phyloP scores from a whole-genome alignment of 2,329 filamentous ascomycete genomes.

The Aspergillus sp. region DNA sequence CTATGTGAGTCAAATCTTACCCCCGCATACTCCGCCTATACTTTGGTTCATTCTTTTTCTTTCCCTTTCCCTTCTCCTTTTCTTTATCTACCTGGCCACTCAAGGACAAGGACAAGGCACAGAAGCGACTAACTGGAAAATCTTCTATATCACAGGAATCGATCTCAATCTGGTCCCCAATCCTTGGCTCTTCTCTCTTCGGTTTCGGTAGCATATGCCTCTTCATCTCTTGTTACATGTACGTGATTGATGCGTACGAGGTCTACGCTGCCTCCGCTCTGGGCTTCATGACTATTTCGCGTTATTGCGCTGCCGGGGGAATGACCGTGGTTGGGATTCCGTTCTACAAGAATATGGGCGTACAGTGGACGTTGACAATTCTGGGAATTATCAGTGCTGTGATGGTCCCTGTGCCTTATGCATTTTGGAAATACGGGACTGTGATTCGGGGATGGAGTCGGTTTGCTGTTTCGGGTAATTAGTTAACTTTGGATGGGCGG shows the following conservation, averaged over 20 bases:
- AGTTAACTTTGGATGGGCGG: no score
- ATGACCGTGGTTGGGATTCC: conserved; percentile 39
- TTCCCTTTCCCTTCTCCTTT: not conserved
- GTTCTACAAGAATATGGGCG: conserved; percentile 44
- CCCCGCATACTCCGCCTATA: no score
- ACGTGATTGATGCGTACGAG: conserved; percentile 60
- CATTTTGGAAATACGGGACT: conserved; percentile 24
- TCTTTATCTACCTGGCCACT: no score
- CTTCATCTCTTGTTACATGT: conserved; percentile 55
- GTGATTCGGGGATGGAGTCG: conserved; percentile 21
- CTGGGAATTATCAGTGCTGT: conserved; percentile 38
- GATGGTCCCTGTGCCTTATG: conserved; percentile 46
- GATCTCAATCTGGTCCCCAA: conserved; percentile 54
- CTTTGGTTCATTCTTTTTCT: no score
- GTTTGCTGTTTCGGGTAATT: no score
- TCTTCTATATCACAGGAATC: conserved; percentile 19
- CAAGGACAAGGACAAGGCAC: not conserved
- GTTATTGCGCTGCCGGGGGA: conserved; percentile 42
- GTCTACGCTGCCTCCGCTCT: conserved; percentile 53
- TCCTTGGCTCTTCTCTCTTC: conserved; percentile 53
- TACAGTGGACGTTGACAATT: conserved; percentile 46
- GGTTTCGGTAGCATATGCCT: conserved; percentile 52
- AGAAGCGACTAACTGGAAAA: conserved; percentile 16
- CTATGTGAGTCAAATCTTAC: conserved; percentile 15
- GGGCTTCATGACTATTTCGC: conserved; percentile 43